These are phyloP conservation scores for Maudiozyma turicensis DNA, from an alignment of 805 yeast genomes.

Conservation along the genomic window DNA sequence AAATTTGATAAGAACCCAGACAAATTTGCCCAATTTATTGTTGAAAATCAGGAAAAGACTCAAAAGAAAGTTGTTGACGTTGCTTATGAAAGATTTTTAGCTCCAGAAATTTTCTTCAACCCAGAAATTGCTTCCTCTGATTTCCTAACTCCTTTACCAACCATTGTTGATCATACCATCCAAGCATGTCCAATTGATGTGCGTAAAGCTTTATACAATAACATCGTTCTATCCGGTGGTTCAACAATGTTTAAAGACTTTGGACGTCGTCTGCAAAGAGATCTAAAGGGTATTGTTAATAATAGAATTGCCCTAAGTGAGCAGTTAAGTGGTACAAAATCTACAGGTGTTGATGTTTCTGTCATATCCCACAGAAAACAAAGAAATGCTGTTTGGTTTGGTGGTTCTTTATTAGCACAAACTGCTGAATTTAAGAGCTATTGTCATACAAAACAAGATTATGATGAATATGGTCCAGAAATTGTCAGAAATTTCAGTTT, in stretches of 20 bases:
- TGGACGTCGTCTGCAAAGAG: constrained; percentile 95
- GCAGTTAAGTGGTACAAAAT: constrained; percentile 56
- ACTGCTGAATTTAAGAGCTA: constrained; percentile 93
- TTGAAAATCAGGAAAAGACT: constrained; percentile 65
- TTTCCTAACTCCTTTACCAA: constrained; percentile 90
- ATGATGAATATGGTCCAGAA: constrained; percentile 96
- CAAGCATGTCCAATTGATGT: constrained; percentile 96
- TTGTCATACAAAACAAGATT: constrained; percentile 94
- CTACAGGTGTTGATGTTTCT: constrained; percentile 93
- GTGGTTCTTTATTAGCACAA: constrained; percentile 94
- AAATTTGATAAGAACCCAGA: constrained; percentile 91
- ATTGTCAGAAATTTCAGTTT: constrained; percentile 95
- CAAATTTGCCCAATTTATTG: constrained; percentile 85
- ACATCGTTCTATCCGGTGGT: constrained; percentile 94
- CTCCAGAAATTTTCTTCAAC: constrained; percentile 97
- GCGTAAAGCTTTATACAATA: constrained; percentile 89
- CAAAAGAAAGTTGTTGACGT: constrained; percentile 69
- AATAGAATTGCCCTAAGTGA: constrained; percentile 82
- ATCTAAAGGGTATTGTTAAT: constrained; percentile 75
- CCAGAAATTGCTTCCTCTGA: constrained; percentile 96
- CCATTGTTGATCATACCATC: constrained; percentile 90
- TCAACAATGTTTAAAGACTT: constrained; percentile 98
- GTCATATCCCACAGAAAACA: constrained; percentile 96
- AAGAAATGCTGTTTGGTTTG: constrained; percentile 98
- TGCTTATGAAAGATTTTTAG: constrained; percentile 95